Conservation (phyloP, 2,329 filamentous ascomycete genomes). For the Leptographium wingfieldii region DNA sequence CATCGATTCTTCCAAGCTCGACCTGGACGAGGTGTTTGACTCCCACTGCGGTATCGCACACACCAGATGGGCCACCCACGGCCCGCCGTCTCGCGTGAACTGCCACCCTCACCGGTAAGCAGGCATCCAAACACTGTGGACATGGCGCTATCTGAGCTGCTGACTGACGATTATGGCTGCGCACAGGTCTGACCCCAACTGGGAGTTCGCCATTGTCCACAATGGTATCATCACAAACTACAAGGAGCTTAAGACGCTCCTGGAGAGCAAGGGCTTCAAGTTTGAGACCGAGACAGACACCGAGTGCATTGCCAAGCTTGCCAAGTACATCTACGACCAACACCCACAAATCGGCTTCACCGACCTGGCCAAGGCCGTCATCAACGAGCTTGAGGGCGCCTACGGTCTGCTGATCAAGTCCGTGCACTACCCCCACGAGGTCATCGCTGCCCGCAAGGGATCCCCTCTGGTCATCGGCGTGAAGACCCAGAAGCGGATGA, state of each 20-base stretch:
- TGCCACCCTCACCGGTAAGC: constrained; percentile 94
- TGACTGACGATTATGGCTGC: background rate
- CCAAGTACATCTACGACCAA: constrained; percentile 95
- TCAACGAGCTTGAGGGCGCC: constrained; percentile 94
- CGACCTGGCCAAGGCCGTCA: constrained; percentile 90
- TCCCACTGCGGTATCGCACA: constrained; percentile 98
- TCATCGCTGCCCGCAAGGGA: constrained; percentile 95
- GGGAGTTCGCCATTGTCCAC: constrained; percentile 96
- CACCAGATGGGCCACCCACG: constrained; percentile 98
- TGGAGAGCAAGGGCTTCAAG: constrained; percentile 88
- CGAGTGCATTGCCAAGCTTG: constrained; percentile 97
- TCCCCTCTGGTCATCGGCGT: constrained; percentile 96
- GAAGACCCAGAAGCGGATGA: constrained; percentile 96
- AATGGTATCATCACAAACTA: constrained; percentile 99
- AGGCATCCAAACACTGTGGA: too few species aligned
- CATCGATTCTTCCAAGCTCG: constrained; percentile 70
- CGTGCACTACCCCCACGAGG: constrained; percentile 94
- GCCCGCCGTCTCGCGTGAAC: constrained; percentile 82
- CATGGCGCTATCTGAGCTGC: background rate
- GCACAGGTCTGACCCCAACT: constrained; percentile 73
- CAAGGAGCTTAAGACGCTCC: constrained; percentile 93
- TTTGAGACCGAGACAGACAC: constrained; percentile 99
- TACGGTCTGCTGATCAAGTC: constrained; percentile 98
- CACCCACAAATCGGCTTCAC: constrained; percentile 93
- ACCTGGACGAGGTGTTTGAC: constrained; percentile 88